phyloP scores from a whole-genome alignment of 768 basidiomycete species.

The Lentinula raphanica region DNA sequence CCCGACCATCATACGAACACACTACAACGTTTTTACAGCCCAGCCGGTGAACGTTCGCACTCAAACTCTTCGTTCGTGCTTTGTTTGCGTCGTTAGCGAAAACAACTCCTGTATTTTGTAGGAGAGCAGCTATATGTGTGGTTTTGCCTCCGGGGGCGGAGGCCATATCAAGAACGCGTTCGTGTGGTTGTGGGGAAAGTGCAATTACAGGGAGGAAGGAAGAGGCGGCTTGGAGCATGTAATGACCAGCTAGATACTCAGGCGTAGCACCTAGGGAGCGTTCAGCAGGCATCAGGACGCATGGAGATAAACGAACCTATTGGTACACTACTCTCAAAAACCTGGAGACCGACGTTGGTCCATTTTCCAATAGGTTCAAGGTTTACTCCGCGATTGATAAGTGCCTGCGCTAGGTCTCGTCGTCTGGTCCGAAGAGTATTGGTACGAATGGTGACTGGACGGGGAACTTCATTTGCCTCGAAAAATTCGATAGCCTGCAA shows the following conservation, averaged over 20 bases:
- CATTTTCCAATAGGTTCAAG: constrained; percentile 98
- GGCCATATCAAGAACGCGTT: constrained; percentile 96
- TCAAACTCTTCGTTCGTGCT: constrained; percentile 89
- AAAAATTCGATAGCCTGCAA: constrained; percentile 93
- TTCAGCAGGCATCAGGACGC: not conserved
- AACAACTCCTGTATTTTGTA: constrained; percentile 96
- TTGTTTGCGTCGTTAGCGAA: constrained; percentile 98
- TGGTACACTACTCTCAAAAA: constrained; percentile 94
- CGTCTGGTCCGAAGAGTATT: constrained; percentile 93
- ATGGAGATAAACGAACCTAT: constrained; percentile 52
- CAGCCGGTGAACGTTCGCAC: constrained; percentile 92
- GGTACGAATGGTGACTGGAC: constrained; percentile 96
- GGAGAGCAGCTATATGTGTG: constrained; percentile 92
- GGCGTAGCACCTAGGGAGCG: constrained; percentile 75
- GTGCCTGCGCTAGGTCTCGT: constrained; percentile 87
- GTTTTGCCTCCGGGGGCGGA: constrained; percentile 98
- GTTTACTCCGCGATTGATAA: constrained; percentile 95
- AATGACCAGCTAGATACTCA: constrained; percentile 97
- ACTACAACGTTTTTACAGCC: constrained; percentile 98
- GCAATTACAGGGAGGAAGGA: constrained; percentile 99
- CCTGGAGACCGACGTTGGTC: constrained; percentile 98
- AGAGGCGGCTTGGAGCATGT: constrained; percentile 98
- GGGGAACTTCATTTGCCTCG: constrained; percentile 91
- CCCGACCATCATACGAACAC: constrained; percentile 94
- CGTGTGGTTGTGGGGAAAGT: constrained; percentile 85